Base-by-base conservation (phyloP, 805 yeast species). In the Blastobotrys terrestris region DNA sequence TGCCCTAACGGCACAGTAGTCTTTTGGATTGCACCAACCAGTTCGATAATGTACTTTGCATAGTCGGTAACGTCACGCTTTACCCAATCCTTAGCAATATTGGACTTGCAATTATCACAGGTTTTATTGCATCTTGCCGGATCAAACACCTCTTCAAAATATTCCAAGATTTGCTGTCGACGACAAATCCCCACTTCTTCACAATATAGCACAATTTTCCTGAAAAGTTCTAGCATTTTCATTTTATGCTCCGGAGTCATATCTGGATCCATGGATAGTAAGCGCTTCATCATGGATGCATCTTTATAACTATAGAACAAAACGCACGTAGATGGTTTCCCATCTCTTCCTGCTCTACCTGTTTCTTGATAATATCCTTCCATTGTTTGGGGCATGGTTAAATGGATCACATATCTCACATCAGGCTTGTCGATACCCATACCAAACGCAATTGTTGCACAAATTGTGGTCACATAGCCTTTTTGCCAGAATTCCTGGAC, bases 391-490 rank as follows among this genome's bases (percentile, higher is more conserved):
- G 99, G 97, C 21, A 94, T 71, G 3, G 94, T 87, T 57, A 85
- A 76, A 70, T 94, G 99, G 43, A 88, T 81, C 2, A 94, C 98
- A 72, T 77, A 91, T 46, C 99, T 74, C 11, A 94, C 99, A 68
- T 94, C 95, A 0, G 97, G 87, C 67, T 94, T 94, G 70, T 94
- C 99, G 53, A 94, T 92, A 47, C 99, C 99, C 99, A 94, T 94
- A 22, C 99, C 99, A 75, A 94, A 94, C 0, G 99, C 99, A 62
- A 94, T 86, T 0, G 99, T 94, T 0, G 99, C 99, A 72, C 97
- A 92, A 13, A 94, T 90, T 0, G 91, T 85, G 63, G 84, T 85
- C 19, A 84, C 70, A 18, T 68, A 66, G 52, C 85, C 84, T 1
- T 70, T 64, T 67, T 94, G 99, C 99, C 99, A 94, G 31, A 70